phyloP scores from a whole-genome alignment of 2,329 filamentous ascomycete genomes.

The Trichophyton schoenleinii region DNA sequence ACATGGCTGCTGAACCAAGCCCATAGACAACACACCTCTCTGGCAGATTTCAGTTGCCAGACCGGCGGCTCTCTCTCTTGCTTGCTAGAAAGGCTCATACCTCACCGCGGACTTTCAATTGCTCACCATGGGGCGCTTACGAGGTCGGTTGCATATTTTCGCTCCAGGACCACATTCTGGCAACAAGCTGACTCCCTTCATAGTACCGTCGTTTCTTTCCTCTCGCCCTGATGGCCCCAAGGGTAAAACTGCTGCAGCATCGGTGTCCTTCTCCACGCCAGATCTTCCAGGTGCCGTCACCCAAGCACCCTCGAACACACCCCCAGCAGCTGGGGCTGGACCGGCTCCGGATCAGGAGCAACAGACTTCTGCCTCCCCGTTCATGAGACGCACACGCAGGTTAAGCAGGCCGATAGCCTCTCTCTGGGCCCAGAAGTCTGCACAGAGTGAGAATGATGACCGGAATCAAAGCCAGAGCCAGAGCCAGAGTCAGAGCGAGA shows the following conservation, averaged over 20 bases:
- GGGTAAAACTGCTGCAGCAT: conserved; percentile 1
- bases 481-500: background rate
- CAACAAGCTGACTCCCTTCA: background rate
- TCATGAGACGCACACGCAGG: background rate
- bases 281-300: conserved; percentile 2
- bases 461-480: background rate
- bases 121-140: conserved; percentile 11
- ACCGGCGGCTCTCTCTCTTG: background rate
- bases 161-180: background rate
- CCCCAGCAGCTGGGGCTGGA: background rate
- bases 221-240: conserved; percentile 7
- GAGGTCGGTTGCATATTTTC: conserved; percentile 7
- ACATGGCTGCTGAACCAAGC: background rate
- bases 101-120: background rate
- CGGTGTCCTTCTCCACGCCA: conserved; percentile 3
- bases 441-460: background rate
- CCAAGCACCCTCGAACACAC: background rate
- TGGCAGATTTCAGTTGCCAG: background rate
- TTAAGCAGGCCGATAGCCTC: background rate
- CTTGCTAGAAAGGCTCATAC: background rate
- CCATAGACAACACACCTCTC: background rate
- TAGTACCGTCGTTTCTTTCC: conserved; percentile 11
- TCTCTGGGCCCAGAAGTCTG: background rate
- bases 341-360: conserved; percentile 4
- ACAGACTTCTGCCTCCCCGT: background rate